Base-by-base conservation (phyloP, 2,329 filamentous ascomycete species). In the Ophiostoma sp. region DNA sequence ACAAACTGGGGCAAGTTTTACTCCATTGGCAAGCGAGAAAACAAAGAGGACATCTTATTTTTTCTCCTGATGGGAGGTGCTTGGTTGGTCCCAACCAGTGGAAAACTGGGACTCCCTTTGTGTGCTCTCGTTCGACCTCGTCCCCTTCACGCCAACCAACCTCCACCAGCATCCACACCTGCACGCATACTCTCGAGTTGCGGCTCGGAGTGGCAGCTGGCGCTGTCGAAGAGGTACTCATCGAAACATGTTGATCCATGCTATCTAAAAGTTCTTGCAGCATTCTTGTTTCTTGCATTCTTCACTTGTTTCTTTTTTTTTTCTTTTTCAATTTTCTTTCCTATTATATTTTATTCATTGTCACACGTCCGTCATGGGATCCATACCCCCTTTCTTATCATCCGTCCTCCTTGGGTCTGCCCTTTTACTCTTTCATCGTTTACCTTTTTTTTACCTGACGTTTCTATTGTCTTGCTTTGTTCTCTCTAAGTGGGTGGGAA, bases 221-320 rank as follows among this genome's bases (percentile, higher is more conserved):
- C 49, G 49, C n/a, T 47, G 45, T 16, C 14, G 4, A 47, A 12
- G 11, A 47, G 42, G 45, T 47, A 18, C 41, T 16, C 63, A 47
- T 41, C 58, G 58, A 63, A 44, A 44, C 60, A 60, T 44, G 40
- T 52, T 67, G 44, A 40, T 60, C 11, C 27, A 65, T 68, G 63
- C 67, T 8, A 65, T 42, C 63, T 63, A 63, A 63, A 63, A 63
- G 60, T 63, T 63, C 14, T 63, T 42, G 62, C 60, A 64, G 55
- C 66, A 66, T 49, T 66, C 47, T 60, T 40, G 18, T 41, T 42
- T 60, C 65, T 27, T 64, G 27, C 42, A 8, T 18, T 27, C 27
- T 27, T 27, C 27, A 27, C 41, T 36, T 58, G 38, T 60, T 16
- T 47, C 52, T 44, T 9, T 60, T 41, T 41, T 16, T 49, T 55